Evolutionary conservation across 805 yeast species (phyloP), one percentile per base, ranked within the genome.

Genomic region (Blastobotrys chiropterorum): DNA sequence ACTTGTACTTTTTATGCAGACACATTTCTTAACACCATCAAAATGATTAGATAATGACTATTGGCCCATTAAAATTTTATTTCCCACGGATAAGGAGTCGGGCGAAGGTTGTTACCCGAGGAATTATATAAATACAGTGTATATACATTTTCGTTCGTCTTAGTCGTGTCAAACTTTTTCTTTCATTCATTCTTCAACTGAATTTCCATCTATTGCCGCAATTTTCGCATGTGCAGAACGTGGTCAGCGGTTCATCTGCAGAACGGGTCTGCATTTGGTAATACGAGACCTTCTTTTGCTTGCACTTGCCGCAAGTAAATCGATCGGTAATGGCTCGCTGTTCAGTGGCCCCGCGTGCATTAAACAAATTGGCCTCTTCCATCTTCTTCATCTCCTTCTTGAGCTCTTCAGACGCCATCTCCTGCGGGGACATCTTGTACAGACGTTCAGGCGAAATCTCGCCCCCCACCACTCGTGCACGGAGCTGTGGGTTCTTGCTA

Each of bases 191-290:
- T 6, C 34, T 26, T 30, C 67, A 90, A 31, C 95, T 86, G 67
- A 94, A 94, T 71, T 94, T 94, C 99, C 99, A 94, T 69, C 98
- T 81, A 66, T 94, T 89, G 56, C 98, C 98, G 74, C 99, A 94
- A 59, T 81, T 88, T 64, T 90, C 97, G 74, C 99, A 94, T 2
- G 97, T 90, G 74, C 99, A 94, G 67, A 94, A 94, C 1, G 99
- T 94, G 5, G 99, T 94, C 63, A 94, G 79, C 54, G 99, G 99
- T 71, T 94, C 99, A 80, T 94, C 99, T 16, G 99, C 99, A 53
- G 96, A 87, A 71, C 99, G 79, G 34, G 99, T 94, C 75, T 94
- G 99, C 85, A 94, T 79, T 73, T 94, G 99, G 70, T 90, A 92
- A 69, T 94, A 94, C 61, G 95, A 86, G 42, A 94, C 99, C 74